Evolutionary conservation across 306 rosid species (phyloP).

Genomic region (Cucurbita moschata): DNA sequence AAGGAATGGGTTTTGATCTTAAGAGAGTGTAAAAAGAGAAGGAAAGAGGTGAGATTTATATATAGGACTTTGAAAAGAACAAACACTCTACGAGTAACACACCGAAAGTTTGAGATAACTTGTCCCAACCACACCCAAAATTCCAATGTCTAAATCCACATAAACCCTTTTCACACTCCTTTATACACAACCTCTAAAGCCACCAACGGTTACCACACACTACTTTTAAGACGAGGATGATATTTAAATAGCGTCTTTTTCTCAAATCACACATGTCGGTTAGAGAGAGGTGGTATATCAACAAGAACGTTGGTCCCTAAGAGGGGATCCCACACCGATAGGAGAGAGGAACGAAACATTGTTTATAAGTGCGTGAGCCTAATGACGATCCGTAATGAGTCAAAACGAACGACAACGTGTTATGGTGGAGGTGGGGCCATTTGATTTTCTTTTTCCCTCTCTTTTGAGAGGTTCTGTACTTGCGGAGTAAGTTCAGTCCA

Average conservation of each 20-base stretch:
- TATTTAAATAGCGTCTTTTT: too few relatives aligned
- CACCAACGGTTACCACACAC: too few relatives aligned
- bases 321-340: too few relatives aligned
- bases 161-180: constrained; percentile 38
- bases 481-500: constrained; percentile 9
- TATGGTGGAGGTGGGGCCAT: neutral
- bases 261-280: too few relatives aligned
- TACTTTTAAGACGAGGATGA: too few relatives aligned
- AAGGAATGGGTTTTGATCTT: neutral
- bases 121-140: constrained; percentile 49
- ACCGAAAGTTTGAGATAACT: constrained; percentile 82
- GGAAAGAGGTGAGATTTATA: constrained; percentile 10
- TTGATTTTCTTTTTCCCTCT: neutral
- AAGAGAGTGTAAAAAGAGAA: constrained; percentile 19
- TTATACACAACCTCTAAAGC: too few relatives aligned
- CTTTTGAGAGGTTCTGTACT: constrained; percentile 1
- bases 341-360: too few relatives aligned
- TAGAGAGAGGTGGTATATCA: too few relatives aligned
- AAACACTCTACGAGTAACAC: constrained; percentile 25
- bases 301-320: too few relatives aligned
- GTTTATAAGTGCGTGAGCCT: too few relatives aligned
- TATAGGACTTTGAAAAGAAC: constrained; percentile 28
- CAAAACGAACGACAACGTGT: too few relatives aligned
- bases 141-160: constrained; percentile 41
- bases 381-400: too few relatives aligned